Evolutionary conservation across 1,284 basidiomycete species (phyloP).

Genomic region (Abortiporus biennis): DNA sequence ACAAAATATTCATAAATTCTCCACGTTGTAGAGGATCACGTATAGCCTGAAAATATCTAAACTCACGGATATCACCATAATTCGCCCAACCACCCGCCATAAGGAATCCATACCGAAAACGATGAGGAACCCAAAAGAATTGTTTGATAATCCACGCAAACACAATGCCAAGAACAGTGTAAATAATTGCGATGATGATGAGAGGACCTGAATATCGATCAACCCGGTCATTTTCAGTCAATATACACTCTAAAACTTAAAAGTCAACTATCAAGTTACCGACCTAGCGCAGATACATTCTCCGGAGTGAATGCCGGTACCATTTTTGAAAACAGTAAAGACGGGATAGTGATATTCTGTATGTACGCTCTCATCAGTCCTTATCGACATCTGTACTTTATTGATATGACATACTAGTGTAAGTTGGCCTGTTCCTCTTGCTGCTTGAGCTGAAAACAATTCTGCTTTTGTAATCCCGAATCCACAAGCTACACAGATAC

Average conservation of each 20-base stretch:
- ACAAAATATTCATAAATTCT: neutral
- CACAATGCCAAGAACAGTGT: constrained; percentile 45
- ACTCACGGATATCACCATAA: constrained; percentile 63
- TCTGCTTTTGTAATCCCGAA: constrained; percentile 55
- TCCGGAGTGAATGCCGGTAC: constrained; percentile 65
- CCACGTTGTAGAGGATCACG: neutral
- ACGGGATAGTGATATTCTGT: constrained; percentile 64
- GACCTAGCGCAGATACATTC: constrained; percentile 61
- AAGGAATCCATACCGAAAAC: constrained; percentile 66
- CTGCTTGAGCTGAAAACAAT: constrained; percentile 52
- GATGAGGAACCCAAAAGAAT: constrained; percentile 73
- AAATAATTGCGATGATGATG: constrained; percentile 45
- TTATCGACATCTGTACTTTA: neutral
- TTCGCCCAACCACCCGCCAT: constrained; percentile 64
- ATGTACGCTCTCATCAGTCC: neutral
- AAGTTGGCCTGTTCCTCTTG: constrained; percentile 54
- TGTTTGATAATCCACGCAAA: constrained; percentile 55
- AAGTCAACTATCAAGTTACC: constrained; percentile 9
- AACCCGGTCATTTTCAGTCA: constrained; percentile 16
- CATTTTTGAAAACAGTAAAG: constrained; percentile 74
- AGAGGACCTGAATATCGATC: constrained; percentile 39
- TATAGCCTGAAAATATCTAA: neutral
- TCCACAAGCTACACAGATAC: constrained; percentile 46
- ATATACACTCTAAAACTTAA: constrained; percentile 4
- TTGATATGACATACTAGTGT: constrained; percentile 35